Conservation (phyloP, 768 basidiomycete species). For the Ramaria sp. region DNA sequence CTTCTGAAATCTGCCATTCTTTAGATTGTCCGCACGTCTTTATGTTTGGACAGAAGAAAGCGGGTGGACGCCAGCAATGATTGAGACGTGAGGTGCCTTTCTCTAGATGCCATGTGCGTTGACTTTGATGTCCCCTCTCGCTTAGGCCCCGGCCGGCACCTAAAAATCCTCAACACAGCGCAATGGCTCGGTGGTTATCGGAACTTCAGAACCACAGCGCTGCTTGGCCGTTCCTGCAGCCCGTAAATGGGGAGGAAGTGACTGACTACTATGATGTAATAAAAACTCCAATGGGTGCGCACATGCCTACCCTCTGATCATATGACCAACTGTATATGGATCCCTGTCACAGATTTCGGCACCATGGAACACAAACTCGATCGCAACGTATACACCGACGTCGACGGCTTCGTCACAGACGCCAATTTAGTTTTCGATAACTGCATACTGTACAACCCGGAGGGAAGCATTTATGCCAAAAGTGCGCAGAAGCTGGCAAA, state of each 20-base stretch:
- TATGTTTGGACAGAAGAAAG: slow-evolving; percentile 52
- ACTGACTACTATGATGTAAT: slow-evolving; percentile 86
- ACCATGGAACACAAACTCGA: slow-evolving; percentile 90
- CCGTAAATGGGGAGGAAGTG: slow-evolving; percentile 74
- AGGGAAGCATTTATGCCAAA: slow-evolving; percentile 67
- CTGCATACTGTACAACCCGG: slow-evolving; percentile 80
- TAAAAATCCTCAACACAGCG: slow-evolving; percentile 41
- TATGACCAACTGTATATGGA: not conserved
- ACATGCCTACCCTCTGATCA: slow-evolving; percentile 5
- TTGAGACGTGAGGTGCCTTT: slow-evolving; percentile 49
- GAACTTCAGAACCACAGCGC: slow-evolving; percentile 69
- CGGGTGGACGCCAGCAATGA: slow-evolving; percentile 85
- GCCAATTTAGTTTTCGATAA: slow-evolving; percentile 83
- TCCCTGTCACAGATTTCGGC: slow-evolving; percentile 49
- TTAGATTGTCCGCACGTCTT: not conserved
- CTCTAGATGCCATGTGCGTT: not conserved
- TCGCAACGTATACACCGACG: slow-evolving; percentile 66
- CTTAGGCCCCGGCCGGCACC: slow-evolving; percentile 29
- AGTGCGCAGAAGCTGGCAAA: slow-evolving; percentile 80
- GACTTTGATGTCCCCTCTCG: slow-evolving; percentile 9
- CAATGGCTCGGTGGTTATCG: slow-evolving; percentile 66
- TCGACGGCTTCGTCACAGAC: slow-evolving; percentile 70
- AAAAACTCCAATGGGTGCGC: slow-evolving; percentile 85
- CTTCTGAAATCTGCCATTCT: not conserved
- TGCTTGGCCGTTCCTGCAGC: slow-evolving; percentile 80